phyloP scores from a whole-genome alignment of 1,284 basidiomycete species.

The Tylopilus orsonianus region DNA sequence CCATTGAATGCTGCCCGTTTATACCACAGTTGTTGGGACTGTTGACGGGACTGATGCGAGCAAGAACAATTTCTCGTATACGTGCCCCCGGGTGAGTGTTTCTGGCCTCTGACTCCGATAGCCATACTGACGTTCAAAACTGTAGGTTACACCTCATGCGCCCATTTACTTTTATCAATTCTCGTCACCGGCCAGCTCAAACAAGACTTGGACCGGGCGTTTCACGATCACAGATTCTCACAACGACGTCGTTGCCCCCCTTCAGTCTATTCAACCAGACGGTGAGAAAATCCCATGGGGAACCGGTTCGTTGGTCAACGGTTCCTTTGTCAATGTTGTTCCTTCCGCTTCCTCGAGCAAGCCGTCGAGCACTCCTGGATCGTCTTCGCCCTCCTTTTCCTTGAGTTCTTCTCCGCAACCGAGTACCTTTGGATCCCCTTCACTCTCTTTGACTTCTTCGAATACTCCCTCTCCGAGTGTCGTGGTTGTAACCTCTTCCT shows the following conservation, averaged over 20 bases:
- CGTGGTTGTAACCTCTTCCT: too few species aligned
- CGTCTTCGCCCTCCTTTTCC: neutral
- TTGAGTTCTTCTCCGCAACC: too few species aligned
- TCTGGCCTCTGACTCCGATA: neutral
- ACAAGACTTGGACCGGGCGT: conserved; percentile 74
- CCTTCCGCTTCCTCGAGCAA: conserved; percentile 16
- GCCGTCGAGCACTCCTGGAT: neutral
- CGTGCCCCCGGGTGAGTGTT: conserved; percentile 63
- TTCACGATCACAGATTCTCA: conserved; percentile 69
- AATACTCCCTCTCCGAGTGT: neutral
- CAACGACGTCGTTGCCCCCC: conserved; percentile 50
- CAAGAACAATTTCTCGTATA: conserved; percentile 47
- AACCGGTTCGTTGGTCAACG: conserved; percentile 55
- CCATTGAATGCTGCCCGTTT: neutral
- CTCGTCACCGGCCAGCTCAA: conserved; percentile 41
- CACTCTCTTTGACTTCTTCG: neutral
- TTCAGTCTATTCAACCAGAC: conserved; percentile 54
- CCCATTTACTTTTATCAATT: conserved; percentile 83
- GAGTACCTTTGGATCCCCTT: too few species aligned
- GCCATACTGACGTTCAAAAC: conserved; percentile 2
- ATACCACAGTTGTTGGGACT: conserved; percentile 44
- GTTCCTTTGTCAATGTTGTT: conserved; percentile 34
- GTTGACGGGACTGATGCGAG: conserved; percentile 56
- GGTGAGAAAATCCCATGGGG: conserved; percentile 68
- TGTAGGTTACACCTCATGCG: conserved; percentile 65